Percentiles rank a stretch among this genome's conserved stretches.
Evolutionary conservation across 2,329 filamentous ascomycete genomes (phyloP).

Genomic region (Fusarium dlaminii): DNA sequence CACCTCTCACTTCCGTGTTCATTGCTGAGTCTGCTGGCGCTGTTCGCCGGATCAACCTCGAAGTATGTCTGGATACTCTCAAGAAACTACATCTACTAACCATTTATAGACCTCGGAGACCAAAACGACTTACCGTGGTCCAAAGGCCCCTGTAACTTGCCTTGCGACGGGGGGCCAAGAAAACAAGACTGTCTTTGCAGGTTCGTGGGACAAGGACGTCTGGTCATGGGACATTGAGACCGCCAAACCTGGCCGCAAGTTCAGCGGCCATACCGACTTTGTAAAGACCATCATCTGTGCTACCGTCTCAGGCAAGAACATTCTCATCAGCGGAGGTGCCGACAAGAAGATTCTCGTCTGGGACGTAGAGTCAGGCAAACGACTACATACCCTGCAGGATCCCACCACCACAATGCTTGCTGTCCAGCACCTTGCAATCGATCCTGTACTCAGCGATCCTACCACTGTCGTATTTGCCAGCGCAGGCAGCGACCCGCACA

Average conservation of each 20-base stretch:
- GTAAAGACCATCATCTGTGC: constrained; percentile 81
- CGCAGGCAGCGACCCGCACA: constrained; percentile 81
- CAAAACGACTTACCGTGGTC: constrained; percentile 70
- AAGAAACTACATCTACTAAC: constrained; percentile 6
- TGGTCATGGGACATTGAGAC: constrained; percentile 82
- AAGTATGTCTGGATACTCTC: constrained; percentile 62
- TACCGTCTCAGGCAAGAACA: constrained; percentile 67
- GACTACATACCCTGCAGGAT: constrained; percentile 81
- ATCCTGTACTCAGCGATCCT: constrained; percentile 67
- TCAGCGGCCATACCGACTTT: constrained; percentile 86
- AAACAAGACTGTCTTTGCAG: constrained; percentile 76
- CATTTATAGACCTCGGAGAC: constrained; percentile 44
- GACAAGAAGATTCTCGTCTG: constrained; percentile 87
- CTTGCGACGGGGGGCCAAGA: constrained; percentile 70
- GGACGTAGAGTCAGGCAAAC: constrained; percentile 74
- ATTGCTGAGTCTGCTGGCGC: constrained; percentile 89
- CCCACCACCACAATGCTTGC: constrained; percentile 76
- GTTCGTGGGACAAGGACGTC: constrained; percentile 93
- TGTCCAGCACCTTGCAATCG: constrained; percentile 80
- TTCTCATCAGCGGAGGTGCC: constrained; percentile 78
- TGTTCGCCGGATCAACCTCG: constrained; percentile 76
- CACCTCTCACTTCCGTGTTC: constrained; percentile 69
- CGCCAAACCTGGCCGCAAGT: constrained; percentile 64
- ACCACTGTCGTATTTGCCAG: constrained; percentile 73
- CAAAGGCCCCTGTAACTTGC: constrained; percentile 82